phyloP scores from a whole-genome alignment of 139 green algal species.

The Chlorokybus atmophyticus region DNA sequence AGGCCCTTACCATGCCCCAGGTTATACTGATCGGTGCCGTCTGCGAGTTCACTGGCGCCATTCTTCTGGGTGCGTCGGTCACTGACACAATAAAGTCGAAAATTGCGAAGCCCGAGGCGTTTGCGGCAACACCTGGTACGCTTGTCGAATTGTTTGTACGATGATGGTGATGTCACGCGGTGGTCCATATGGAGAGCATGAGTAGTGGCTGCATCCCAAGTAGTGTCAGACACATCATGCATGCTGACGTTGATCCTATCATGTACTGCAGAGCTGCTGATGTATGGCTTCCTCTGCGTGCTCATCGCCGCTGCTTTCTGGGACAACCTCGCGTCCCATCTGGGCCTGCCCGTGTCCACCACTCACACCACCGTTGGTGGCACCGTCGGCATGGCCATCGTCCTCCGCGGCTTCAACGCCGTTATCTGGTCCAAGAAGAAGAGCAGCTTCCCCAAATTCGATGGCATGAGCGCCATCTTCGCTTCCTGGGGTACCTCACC shows the following conservation, averaged over 20 bases:
- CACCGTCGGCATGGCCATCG: slow-evolving; percentile 22
- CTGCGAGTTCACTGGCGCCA: slow-evolving; percentile 30
- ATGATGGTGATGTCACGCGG: too few species aligned
- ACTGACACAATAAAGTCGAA: slow-evolving; percentile 28
- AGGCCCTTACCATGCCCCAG: slow-evolving; percentile 19
- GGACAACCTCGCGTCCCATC: slow-evolving; percentile 28
- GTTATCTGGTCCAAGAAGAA: slow-evolving; percentile 32
- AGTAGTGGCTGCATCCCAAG: too few species aligned
- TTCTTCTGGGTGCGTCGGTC: slow-evolving; percentile 21
- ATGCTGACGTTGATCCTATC: too few species aligned
- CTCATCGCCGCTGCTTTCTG: slow-evolving; percentile 7
- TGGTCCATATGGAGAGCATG: too few species aligned
- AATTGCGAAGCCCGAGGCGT: neutral
- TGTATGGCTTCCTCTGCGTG: slow-evolving; percentile 9
- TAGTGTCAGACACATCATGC: too few species aligned
- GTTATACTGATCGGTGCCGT: slow-evolving; percentile 25
- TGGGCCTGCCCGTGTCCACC: slow-evolving; percentile 45
- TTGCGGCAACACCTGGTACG: too few species aligned
- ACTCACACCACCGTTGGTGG: slow-evolving; percentile 37
- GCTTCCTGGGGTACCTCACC: slow-evolving; percentile 40
- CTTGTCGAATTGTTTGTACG: too few species aligned
- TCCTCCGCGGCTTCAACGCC: slow-evolving; percentile 10
- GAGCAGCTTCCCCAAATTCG: too few species aligned
- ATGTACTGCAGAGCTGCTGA: slow-evolving; percentile 5
- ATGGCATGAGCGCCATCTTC: too few species aligned